Evolutionary conservation across 164 flowering plant species (phyloP).

Genomic region (Annona cherimola): DNA sequence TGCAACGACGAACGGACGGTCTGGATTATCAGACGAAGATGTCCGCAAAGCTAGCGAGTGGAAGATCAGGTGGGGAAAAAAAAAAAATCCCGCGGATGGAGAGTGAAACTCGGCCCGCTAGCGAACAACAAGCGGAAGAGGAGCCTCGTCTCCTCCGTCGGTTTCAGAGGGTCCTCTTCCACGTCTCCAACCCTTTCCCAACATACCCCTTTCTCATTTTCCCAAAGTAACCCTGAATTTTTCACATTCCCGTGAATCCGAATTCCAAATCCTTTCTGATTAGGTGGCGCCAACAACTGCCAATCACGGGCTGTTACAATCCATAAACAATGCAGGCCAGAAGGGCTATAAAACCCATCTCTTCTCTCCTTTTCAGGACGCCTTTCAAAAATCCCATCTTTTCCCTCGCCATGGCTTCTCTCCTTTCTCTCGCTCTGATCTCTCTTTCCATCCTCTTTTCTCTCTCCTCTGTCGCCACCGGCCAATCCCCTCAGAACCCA

Average conservation of each 20-base stretch:
- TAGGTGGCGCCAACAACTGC: neutral
- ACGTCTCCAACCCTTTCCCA: neutral
- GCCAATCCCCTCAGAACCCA: neutral
- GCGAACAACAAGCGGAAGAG: neutral
- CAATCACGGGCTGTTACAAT: neutral
- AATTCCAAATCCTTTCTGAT: neutral
- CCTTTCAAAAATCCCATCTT: constrained; percentile 9
- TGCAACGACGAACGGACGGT: too few species aligned
- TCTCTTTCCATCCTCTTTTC: constrained; percentile 22
- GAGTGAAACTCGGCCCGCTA: too few species aligned
- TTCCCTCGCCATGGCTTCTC: constrained; percentile 28
- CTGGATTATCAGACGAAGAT: too few species aligned
- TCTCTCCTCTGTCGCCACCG: constrained; percentile 3
- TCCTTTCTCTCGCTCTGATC: constrained; percentile 26
- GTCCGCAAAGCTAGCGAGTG: too few species aligned
- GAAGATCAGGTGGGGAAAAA: too few species aligned
- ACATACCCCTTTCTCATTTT: neutral
- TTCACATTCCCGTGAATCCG: neutral
- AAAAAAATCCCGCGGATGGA: too few species aligned
- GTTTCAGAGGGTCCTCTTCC: neutral
- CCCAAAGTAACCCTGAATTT: neutral
- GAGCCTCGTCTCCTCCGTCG: neutral
- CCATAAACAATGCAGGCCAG: neutral
- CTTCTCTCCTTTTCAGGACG: neutral
- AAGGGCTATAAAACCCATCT: constrained; percentile 9